Percentiles rank a stretch among this genome's conserved stretches.
phyloP scores from a whole-genome alignment of 2,329 filamentous ascomycete genomes.

The Pseudocercospora pini-densiflorae region DNA sequence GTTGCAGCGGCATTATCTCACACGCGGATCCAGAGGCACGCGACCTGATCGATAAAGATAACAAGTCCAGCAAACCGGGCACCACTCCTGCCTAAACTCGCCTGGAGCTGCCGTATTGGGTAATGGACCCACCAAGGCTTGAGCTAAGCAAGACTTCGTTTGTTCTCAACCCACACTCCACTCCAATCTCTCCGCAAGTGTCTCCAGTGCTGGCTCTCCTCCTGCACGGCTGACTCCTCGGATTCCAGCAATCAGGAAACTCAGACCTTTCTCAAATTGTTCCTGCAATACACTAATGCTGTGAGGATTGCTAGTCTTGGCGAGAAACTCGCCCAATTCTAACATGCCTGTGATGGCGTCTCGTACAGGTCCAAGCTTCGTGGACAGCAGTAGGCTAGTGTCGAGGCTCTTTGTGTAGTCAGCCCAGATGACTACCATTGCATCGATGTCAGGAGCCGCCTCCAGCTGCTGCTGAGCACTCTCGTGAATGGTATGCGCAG shows the following conservation, averaged over 20 bases:
- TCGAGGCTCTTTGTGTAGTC: slow-evolving; percentile 66
- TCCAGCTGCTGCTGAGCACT: slow-evolving; percentile 63
- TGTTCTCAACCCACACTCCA: slow-evolving; percentile 16
- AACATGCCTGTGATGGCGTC: slow-evolving; percentile 75
- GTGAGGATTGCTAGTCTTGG: not conserved
- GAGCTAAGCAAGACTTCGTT: not conserved
- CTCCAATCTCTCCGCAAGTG: slow-evolving; percentile 79
- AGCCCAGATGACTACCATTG: slow-evolving; percentile 74
- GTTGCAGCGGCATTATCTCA: too few species aligned
- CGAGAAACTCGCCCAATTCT: slow-evolving; percentile 66
- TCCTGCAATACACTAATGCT: slow-evolving; percentile 66
- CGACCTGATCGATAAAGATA: not conserved
- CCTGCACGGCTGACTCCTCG: slow-evolving; percentile 76
- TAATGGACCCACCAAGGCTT: not conserved
- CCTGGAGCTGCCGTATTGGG: not conserved
- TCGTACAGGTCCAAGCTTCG: slow-evolving; percentile 70
- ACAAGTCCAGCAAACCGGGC: not conserved
- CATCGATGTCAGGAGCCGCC: slow-evolving; percentile 73
- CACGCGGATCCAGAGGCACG: not conserved
- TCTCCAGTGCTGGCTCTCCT: slow-evolving; percentile 75
- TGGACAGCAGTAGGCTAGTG: slow-evolving; percentile 71
- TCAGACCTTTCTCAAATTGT: slow-evolving; percentile 67
- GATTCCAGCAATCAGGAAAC: slow-evolving; percentile 74
- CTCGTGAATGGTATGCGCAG: slow-evolving; percentile 65
- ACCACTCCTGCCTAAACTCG: not conserved